Conservation (phyloP, 2,329 filamentous ascomycete species). For the Chaetomium olivaceum region DNA sequence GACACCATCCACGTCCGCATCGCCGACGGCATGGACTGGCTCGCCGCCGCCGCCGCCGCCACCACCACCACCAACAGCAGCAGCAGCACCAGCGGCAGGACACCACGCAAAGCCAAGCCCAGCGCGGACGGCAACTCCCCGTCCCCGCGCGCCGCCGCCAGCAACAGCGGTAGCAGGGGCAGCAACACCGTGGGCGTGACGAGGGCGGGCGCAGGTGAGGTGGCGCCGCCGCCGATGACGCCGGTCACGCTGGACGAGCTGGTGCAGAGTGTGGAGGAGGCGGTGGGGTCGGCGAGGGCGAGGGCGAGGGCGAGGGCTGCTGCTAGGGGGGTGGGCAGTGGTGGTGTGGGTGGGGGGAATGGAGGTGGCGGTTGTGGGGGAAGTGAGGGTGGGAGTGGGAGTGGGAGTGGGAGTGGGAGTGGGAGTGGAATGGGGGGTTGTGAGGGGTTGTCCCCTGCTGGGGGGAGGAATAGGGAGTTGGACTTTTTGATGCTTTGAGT, state of each 20-base stretch:
- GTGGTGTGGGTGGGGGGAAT: neutral
- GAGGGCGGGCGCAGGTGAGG: too few relatives aligned
- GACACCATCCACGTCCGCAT: neutral
- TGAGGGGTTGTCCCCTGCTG: slow-evolving; percentile 7
- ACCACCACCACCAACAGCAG: neutral
- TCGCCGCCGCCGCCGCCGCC: neutral
- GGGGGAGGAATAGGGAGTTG: slow-evolving; percentile 41
- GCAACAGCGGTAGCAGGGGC: too few relatives aligned
- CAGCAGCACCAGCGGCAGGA: neutral
- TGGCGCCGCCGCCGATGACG: slow-evolving; percentile 28
- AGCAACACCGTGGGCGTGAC: too few relatives aligned
- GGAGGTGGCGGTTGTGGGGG: too few relatives aligned
- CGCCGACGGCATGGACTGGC: slow-evolving; percentile 15
- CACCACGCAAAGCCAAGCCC: too few relatives aligned
- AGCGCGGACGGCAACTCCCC: neutral
- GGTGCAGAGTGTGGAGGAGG: slow-evolving; percentile 37
- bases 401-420: slow-evolving; percentile 11
- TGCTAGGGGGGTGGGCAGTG: neutral
- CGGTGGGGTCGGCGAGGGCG: slow-evolving; percentile 27
- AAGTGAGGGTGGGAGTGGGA: slow-evolving; percentile 8
- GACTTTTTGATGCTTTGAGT: slow-evolving; percentile 44
- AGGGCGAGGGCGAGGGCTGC: slow-evolving; percentile 26
- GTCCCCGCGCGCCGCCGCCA: too few relatives aligned
- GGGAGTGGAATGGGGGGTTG: neutral
- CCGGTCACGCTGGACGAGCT: slow-evolving; percentile 40